Percentiles rank a stretch among this genome's conserved stretches.
Evolutionary conservation across 108 stramenopile species (phyloP).

Genomic region (Aurantiochytrium sp.): DNA sequence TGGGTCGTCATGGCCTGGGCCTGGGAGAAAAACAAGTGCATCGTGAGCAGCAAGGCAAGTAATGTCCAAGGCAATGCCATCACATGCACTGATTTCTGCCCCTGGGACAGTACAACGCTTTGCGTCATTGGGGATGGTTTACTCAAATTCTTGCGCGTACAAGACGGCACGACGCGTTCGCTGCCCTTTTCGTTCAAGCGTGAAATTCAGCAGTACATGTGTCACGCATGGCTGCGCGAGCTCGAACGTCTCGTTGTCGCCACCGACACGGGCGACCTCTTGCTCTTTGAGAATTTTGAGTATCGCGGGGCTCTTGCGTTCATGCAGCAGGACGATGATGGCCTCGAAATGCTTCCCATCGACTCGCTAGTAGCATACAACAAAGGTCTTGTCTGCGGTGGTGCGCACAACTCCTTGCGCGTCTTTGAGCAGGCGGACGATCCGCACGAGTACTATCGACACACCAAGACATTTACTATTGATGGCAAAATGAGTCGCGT

Average conservation of each 20-base stretch:
- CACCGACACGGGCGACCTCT: slow-evolving; percentile 37
- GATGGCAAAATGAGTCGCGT: slow-evolving; percentile 19
- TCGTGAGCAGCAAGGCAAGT: slow-evolving; percentile 29
- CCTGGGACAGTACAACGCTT: slow-evolving; percentile 36
- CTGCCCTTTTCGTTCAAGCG: slow-evolving; percentile 23
- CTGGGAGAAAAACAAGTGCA: slow-evolving; percentile 39
- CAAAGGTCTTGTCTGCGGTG: slow-evolving; percentile 31
- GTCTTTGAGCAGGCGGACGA: slow-evolving; percentile 34
- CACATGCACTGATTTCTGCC: slow-evolving; percentile 29
- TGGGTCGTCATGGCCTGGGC: slow-evolving; percentile 44
- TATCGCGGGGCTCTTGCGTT: slow-evolving; percentile 29
- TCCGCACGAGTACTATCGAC: slow-evolving; percentile 16
- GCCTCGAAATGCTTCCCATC: neutral
- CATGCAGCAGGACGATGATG: slow-evolving; percentile 4
- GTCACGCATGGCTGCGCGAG: slow-evolving; percentile 42
- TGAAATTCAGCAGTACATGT: slow-evolving; percentile 39
- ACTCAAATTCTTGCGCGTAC: slow-evolving; percentile 42
- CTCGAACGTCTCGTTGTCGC: slow-evolving; percentile 34
- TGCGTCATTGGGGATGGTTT: slow-evolving; percentile 34
- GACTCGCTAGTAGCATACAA: slow-evolving; percentile 17
- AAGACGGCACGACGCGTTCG: slow-evolving; percentile 33
- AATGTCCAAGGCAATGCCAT: slow-evolving; percentile 11
- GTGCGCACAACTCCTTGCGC: slow-evolving; percentile 20
- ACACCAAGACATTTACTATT: slow-evolving; percentile 23
- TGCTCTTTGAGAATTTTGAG: slow-evolving; percentile 35